Evolutionary conservation across 1,284 basidiomycete species (phyloP), one percentile per base, ranked within the genome.

Genomic region (Microbotryum intermedium): DNA sequence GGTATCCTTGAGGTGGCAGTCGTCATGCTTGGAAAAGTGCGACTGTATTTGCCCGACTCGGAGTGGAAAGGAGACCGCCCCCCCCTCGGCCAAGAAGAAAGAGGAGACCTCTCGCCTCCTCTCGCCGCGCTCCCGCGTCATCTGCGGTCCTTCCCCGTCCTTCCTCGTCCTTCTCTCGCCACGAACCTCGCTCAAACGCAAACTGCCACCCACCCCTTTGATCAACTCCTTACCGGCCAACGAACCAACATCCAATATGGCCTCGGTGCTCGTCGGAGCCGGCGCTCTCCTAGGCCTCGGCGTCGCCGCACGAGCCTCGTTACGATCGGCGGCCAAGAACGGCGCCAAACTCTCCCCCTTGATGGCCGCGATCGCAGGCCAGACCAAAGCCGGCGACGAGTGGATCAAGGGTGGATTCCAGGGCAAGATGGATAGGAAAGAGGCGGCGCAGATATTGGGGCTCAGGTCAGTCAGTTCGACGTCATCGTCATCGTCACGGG

Each of bases 391-490:
- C 39, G 57, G 62, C 34, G 86, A 92, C 51, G 83, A 94, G 74
- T 97, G 90, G 84, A 84, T 82, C 51, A 90, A 87, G 76, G 94
- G 94, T 61, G 94, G 93, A 1, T 98, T 98, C 83, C 88, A 86
- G 74, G 79, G 82, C 18, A 95, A 92, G 80, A 97, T 97, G 92
- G 93, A 97, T 74, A 82, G 88, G 72, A 87, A 85, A 66, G 94
- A 97, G 77, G 94, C 94, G 3, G 83, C 92, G 58, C 83, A 84
- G 65, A 86, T 98, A 69, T 81, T 97, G 29, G 93, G 93, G n/a
- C 78, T 97, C 57, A 91, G 86, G 90, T 92, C 66, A 69, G 87
- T 81, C 29, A 50, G 54, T 59, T 55, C 29, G 53, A 29, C n/a
- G 18, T 53, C 34, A 48, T 53, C 21, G 13, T 30, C 45, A 20